Base-by-base conservation (phyloP, 352 stramenopile genomes). In the Phytopythium kandeliae region DNA sequence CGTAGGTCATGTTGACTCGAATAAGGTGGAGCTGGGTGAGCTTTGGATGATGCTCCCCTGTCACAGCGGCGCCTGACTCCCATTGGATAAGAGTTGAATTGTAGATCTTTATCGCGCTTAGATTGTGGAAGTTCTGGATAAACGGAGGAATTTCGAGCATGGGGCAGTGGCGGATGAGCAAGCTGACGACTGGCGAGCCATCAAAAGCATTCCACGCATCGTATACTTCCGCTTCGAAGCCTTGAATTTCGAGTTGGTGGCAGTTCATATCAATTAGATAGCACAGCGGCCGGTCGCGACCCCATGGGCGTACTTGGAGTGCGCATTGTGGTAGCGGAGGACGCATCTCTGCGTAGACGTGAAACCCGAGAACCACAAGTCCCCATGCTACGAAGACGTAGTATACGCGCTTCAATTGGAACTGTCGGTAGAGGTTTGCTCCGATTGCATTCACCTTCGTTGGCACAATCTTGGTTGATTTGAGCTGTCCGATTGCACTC, bases 21-120 rank as follows among this genome's bases (percentile, higher is more conserved):
- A 74, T 34, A 8, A 81, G 16, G 33, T 65, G 65, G 17, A 77
- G 22, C 17, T 55, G 60, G 2, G 54, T 51, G 35, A 86, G 49
- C 6, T 30, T 24, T 0, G 61, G 54, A 33, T 75, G 66, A 21
- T 63, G 48, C 13, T 34, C 31, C 7, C 60, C 49, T 4, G 42
- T 63, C 7, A 76, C 36, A 11, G 63, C 69, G 7, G 59, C 65
- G 3, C 65, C 50, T 0, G 24, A 26, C 0, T 17, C 30, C 69
- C 69, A 79, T 1, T 58, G 38, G 0, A 28, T 15, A n/a, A 79
- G 48, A 4, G 63, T 70, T 15, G 57, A 55, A 19, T 80, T 80
- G 58, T 74, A 74, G 0, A 72, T 42, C 50, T 77, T 71, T 45
- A 77, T 41, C 3, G 43, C 60, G 12, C 49, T 58, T 2, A 80